Evolutionary conservation across 202 grass and related monocot species (phyloP).

Genomic region (Brachypodium distachyon): DNA sequence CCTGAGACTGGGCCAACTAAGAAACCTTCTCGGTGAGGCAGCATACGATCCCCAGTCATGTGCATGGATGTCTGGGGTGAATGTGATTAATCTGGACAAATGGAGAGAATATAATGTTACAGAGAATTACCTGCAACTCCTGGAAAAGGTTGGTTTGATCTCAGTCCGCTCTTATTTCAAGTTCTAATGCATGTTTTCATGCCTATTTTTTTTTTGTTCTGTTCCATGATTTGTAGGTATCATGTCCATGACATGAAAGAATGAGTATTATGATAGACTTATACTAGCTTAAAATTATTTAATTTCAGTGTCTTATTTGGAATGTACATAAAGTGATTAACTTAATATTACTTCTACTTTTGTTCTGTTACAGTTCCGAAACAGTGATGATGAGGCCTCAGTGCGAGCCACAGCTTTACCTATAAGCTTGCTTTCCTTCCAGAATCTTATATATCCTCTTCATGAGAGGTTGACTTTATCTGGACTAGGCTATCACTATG

Average conservation of each 20-base stretch:
- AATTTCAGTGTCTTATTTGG: neutral
- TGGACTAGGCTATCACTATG: constrained; percentile 78
- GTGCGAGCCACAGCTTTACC: constrained; percentile 71
- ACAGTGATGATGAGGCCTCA: constrained; percentile 41
- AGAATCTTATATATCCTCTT: constrained; percentile 72
- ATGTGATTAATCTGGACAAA: constrained; percentile 84
- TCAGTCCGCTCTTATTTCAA: neutral
- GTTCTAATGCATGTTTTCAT: neutral
- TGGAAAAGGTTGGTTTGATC: constrained; percentile 47
- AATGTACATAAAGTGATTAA: neutral
- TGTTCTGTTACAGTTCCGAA: constrained; percentile 49
- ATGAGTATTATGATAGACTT: neutral
- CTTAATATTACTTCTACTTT: neutral
- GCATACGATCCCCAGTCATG: constrained; percentile 74
- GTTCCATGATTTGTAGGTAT: neutral
- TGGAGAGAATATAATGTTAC: constrained; percentile 93
- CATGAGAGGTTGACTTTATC: constrained; percentile 57
- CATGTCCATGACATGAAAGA: neutral
- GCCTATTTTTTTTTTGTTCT: neutral
- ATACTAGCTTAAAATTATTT: neutral
- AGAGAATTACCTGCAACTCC: constrained; percentile 63
- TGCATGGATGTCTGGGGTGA: constrained; percentile 95
- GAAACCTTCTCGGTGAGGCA: constrained; percentile 49
- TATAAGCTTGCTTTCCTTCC: constrained; percentile 76
- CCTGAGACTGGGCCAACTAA: constrained; percentile 61